Percentiles rank a stretch among this genome's conserved stretches.
Conservation (phyloP, 495 filamentous ascomycete genomes). For the Usnea hakonensis region DNA sequence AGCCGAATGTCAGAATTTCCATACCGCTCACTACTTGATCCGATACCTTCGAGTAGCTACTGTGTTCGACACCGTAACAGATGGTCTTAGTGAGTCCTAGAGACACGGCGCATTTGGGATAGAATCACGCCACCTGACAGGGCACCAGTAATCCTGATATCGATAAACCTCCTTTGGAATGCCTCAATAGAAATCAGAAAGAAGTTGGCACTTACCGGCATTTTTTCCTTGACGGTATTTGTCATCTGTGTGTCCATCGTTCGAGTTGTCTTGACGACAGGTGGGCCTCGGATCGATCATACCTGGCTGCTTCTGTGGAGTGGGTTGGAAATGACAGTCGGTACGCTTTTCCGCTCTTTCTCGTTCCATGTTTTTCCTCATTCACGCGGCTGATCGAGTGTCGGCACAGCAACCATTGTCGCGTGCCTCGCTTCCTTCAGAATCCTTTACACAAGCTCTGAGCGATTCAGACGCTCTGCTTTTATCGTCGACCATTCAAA, state of each 20-base stretch:
- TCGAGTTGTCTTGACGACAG: neutral
- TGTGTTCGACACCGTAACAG: slow-evolving; percentile 4
- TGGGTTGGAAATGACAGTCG: slow-evolving; percentile 5
- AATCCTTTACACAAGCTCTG: neutral
- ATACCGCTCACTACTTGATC: neutral
- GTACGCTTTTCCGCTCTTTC: neutral
- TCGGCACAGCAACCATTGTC: neutral
- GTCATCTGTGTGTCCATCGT: neutral
- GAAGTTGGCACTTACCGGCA: slow-evolving; percentile 9
- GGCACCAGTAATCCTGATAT: slow-evolving; percentile 1
- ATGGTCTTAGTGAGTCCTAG: slow-evolving; percentile 1
- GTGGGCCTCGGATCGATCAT: neutral
- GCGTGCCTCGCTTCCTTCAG: slow-evolving; percentile 6
- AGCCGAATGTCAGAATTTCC: neutral
- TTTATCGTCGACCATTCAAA: neutral
- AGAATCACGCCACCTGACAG: neutral
- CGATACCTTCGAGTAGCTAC: neutral
- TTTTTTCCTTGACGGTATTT: slow-evolving; percentile 1
- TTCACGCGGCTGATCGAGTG: neutral
- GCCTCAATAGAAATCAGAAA: neutral
- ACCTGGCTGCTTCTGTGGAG: neutral
- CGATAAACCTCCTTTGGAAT: slow-evolving; percentile 9
- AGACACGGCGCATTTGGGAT: neutral
- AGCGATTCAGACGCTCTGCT: neutral
- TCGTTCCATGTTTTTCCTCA: neutral